A percentile compares a stretch with the other conserved stretches of the same genome.
These are phyloP conservation scores for Penicillium subrubescens DNA, from an alignment of 495 filamentous ascomycete genomes.

Conservation along the genomic window DNA sequence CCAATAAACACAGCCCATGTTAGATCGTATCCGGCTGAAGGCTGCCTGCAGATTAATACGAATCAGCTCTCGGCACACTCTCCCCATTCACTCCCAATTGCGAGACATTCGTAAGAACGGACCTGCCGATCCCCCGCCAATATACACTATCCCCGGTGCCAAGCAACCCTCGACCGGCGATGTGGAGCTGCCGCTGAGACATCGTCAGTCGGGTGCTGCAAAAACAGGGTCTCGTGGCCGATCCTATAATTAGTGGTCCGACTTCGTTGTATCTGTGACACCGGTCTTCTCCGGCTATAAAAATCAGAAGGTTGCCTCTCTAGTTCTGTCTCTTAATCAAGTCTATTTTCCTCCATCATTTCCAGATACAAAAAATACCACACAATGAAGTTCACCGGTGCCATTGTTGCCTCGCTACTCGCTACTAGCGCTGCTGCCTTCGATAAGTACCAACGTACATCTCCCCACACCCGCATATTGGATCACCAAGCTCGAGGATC, in stretches of 20 bases:
- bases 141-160: constrained; percentile 14
- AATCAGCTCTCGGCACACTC: background rate
- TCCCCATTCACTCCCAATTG: background rate
- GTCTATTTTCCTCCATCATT: background rate
- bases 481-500: no score
- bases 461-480: background rate
- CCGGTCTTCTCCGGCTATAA: constrained; percentile 11
- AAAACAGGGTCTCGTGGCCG: constrained; percentile 8
- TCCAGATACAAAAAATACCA: background rate
- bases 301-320: background rate
- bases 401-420: constrained; percentile 31
- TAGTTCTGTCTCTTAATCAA: background rate
- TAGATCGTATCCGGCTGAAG: background rate
- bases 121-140: constrained; percentile 18
- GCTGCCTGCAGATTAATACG: background rate
- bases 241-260: constrained; percentile 15
- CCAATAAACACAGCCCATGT: background rate
- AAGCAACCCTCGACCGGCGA: constrained; percentile 14
- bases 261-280: background rate
- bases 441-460: constrained; percentile 40
- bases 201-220: constrained; percentile 14
- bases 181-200: constrained; percentile 30
- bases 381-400: constrained; percentile 40
- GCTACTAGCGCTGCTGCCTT: constrained; percentile 36
- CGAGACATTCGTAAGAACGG: constrained; percentile 2